Evolutionary conservation across 768 basidiomycete species (phyloP).

Genomic region (Rubroboletus satanas): DNA sequence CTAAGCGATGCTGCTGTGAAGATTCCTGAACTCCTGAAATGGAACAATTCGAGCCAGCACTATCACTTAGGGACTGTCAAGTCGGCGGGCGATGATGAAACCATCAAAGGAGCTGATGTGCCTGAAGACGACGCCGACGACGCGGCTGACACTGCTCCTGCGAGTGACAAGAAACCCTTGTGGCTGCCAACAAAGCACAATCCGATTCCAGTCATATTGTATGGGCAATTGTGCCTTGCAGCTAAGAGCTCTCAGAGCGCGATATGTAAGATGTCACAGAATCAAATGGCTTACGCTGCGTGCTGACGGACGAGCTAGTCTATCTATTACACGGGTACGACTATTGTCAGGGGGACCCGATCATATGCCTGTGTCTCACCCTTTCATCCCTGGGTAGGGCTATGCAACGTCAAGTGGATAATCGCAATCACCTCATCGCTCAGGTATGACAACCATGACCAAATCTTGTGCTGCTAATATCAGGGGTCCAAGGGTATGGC

Average conservation of each 20-base stretch:
- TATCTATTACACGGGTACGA: conserved; percentile 82
- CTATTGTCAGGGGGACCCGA: conserved; percentile 76
- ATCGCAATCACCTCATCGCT: conserved; percentile 78
- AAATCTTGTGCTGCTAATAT: not conserved
- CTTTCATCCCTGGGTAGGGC: conserved; percentile 85
- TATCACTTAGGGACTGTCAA: conserved; percentile 42
- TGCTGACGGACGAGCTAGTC: not conserved
- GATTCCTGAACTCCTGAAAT: conserved; percentile 55
- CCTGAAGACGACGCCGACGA: conserved; percentile 36
- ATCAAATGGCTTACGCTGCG: not conserved
- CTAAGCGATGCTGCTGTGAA: conserved; percentile 63
- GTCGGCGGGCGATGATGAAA: conserved; percentile 16
- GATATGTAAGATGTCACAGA: conserved; percentile 59
- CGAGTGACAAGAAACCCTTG: conserved; percentile 23
- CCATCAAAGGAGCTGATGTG: conserved; percentile 11
- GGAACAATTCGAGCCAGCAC: conserved; percentile 56
- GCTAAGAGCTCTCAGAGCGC: conserved; percentile 88
- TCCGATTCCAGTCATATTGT: conserved; percentile 65
- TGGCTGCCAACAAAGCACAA: conserved; percentile 41
- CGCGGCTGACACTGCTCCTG: conserved; percentile 11
- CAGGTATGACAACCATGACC: not conserved
- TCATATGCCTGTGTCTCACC: conserved; percentile 78
- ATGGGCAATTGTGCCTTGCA: conserved; percentile 77
- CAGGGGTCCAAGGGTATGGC: conserved; percentile 61
- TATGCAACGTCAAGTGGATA: conserved; percentile 92